Evolutionary conservation across 805 yeast species (phyloP), one percentile per base, ranked within the genome.

Genomic region (Pichia nakasei): DNA sequence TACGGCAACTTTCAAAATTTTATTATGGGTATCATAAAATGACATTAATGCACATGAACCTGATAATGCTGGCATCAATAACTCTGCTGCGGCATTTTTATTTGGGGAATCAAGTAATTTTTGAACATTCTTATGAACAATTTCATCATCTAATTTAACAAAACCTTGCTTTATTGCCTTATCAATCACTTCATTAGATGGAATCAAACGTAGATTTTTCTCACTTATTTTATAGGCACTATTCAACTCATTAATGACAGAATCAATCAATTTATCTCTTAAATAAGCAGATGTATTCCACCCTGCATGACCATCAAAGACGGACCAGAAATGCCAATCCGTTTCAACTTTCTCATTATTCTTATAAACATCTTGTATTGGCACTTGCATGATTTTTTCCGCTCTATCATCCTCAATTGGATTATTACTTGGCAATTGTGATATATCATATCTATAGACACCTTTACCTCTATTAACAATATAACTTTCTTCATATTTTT

Each of bases 281-380:
- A 93, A 72, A 59, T 81, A 85, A n/a, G 85, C 75, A 45, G 91
- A 79, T 2, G 98, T 93, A 51, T 85, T 85, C 80, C 95, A 88
- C 20, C 98, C 98, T 3, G 95, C 88, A 63, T 93, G 98, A 12
- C 98, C 98, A 63, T 93, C 98, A 59, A 82, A 91, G 0, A 93
- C 78, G 5, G 97, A 96, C 76, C 95, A 93, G 58, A 93, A 87
- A 75, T 85, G 83, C 84, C 96, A 82, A 61, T 91, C 96, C 1
- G 73, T 58, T 21, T 64, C 64, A n/a, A 67, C 63, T 20, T 55
- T 52, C 54, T 66, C 54, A 61, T 72, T 69, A 51, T 73, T 60
- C 42, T 76, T 69, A 47, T 76, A 78, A 40, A 56, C 51, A 46
- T 80, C 85, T 54, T 76, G 78, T n/a, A 83, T 67, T 6, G 88